Conservation (phyloP, 169 alveolate species). For the Babesia microti region DNA sequence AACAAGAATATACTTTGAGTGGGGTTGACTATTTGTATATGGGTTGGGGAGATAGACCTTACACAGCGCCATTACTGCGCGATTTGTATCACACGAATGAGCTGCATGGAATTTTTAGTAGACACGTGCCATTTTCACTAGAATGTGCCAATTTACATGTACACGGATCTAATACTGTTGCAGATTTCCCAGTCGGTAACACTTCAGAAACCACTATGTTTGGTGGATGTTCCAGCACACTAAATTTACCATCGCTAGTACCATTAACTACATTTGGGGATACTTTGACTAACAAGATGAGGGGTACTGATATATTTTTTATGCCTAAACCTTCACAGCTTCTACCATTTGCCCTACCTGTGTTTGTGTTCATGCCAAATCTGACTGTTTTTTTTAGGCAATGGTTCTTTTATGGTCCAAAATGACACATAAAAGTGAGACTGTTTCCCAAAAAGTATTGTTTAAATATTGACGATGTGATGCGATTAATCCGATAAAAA, state of each 20-base stretch:
- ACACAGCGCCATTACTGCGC: constrained; percentile 46
- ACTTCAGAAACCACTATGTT: too few species aligned
- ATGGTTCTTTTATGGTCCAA: constrained; percentile 61
- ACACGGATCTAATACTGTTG: constrained; percentile 13
- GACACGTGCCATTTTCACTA: constrained; percentile 27
- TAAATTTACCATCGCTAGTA: constrained; percentile 30
- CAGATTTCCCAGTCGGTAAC: constrained; percentile 22
- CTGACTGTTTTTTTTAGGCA: constrained; percentile 51
- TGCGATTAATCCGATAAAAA: background rate
- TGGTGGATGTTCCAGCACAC: constrained; percentile 46
- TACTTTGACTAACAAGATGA: constrained; percentile 28
- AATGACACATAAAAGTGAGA: constrained; percentile 4
- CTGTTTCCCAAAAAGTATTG: background rate
- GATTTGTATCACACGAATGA: constrained; percentile 28
- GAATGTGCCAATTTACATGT: constrained; percentile 20
- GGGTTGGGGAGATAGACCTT: constrained; percentile 42
- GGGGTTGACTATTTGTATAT: constrained; percentile 21
- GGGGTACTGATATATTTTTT: constrained; percentile 49
- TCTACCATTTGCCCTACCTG: constrained; percentile 52
- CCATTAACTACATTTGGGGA: constrained; percentile 45
- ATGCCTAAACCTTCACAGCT: constrained; percentile 58
- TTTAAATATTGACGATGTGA: background rate
- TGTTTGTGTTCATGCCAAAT: constrained; percentile 57
- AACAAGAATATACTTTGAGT: too few species aligned
- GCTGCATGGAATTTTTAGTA: constrained; percentile 6